Percentiles rank a stretch among this genome's conserved stretches.
Conservation (phyloP, 768 basidiomycete species). For the Cystofilobasidium macerans region DNA sequence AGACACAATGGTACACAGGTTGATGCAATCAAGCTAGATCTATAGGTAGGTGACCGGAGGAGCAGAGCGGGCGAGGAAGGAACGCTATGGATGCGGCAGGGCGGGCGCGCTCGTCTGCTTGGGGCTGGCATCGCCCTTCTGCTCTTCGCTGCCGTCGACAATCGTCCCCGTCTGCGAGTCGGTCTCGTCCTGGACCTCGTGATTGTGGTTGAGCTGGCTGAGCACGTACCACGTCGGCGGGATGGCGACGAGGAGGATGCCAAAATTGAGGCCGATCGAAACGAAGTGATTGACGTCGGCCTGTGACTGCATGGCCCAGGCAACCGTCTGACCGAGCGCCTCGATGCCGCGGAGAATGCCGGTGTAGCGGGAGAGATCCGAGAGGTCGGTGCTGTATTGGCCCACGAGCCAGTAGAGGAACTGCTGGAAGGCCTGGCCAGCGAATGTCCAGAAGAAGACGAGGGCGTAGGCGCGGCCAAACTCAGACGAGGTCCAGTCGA, state of each 20-base stretch:
- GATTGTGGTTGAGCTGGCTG: not conserved
- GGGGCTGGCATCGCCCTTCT: no score
- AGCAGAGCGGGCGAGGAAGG: no score
- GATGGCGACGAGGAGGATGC: conserved; percentile 17
- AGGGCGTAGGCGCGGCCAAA: conserved; percentile 14
- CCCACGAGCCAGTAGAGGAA: conserved; percentile 32
- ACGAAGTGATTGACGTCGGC: conserved; percentile 6
- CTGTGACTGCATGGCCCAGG: conserved; percentile 28
- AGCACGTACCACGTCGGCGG: conserved; percentile 6
- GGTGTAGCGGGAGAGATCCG: conserved; percentile 28
- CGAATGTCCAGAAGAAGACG: conserved; percentile 32
- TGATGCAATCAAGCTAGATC: no score
- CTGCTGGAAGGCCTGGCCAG: conserved; percentile 29
- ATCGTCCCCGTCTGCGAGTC: no score
- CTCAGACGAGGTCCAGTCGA: not conserved
- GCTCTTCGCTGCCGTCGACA: no score
- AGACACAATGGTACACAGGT: no score
- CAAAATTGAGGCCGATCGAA: conserved; percentile 21
- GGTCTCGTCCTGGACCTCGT: not conserved
- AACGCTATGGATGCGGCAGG: no score
- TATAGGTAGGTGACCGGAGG: no score
- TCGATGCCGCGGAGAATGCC: conserved; percentile 33
- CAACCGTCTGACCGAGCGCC: conserved; percentile 33
- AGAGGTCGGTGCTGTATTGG: conserved; percentile 30
- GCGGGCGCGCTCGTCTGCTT: no score